Percentiles rank a stretch among this genome's conserved stretches.
phyloP scores from a whole-genome alignment of 1,284 basidiomycete species.

The Moesziomyces sp. region DNA sequence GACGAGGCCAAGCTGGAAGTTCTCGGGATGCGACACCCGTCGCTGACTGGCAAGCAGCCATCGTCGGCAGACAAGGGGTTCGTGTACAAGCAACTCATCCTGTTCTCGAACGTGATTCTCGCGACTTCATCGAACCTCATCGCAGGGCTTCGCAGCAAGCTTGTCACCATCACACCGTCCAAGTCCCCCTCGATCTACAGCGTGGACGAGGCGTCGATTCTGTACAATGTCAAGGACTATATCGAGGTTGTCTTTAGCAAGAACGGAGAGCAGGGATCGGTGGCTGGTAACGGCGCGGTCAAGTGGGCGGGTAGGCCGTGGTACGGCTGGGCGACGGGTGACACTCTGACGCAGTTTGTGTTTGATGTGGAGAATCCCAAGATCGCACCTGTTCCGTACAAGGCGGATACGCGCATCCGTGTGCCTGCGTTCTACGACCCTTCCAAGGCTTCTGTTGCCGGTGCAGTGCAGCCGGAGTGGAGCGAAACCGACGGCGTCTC shows the following conservation, averaged over 20 bases:
- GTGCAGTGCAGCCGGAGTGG: constrained; percentile 27
- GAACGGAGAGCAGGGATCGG: constrained; percentile 14
- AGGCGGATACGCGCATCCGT: constrained; percentile 21
- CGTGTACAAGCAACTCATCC: constrained; percentile 43
- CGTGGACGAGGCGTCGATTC: constrained; percentile 17
- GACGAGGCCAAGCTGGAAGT: constrained; percentile 51
- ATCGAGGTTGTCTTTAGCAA: constrained; percentile 34
- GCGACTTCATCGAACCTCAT: constrained; percentile 32
- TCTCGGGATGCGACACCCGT: constrained; percentile 40
- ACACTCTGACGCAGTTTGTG: constrained; percentile 39
- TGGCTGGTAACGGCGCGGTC: constrained; percentile 21
- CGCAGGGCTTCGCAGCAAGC: constrained; percentile 36
- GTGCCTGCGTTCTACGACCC: constrained; percentile 36
- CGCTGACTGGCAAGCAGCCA: constrained; percentile 24
- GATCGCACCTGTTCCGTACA: constrained; percentile 36
- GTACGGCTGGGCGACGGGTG: constrained; percentile 42
- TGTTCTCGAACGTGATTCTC: constrained; percentile 36
- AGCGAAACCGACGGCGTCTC: constrained; percentile 30
- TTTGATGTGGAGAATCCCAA: constrained; percentile 23
- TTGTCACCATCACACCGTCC: constrained; percentile 26
- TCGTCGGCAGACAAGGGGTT: constrained; percentile 32
- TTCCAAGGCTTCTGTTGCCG: constrained; percentile 10
- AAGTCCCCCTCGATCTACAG: constrained; percentile 37
- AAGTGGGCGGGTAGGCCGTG: constrained; percentile 40
- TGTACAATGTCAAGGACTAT: constrained; percentile 45